A percentile compares a stretch with the other conserved stretches of the same genome.
Conservation (phyloP, 768 basidiomycete genomes). For the Podaxis sp. region DNA sequence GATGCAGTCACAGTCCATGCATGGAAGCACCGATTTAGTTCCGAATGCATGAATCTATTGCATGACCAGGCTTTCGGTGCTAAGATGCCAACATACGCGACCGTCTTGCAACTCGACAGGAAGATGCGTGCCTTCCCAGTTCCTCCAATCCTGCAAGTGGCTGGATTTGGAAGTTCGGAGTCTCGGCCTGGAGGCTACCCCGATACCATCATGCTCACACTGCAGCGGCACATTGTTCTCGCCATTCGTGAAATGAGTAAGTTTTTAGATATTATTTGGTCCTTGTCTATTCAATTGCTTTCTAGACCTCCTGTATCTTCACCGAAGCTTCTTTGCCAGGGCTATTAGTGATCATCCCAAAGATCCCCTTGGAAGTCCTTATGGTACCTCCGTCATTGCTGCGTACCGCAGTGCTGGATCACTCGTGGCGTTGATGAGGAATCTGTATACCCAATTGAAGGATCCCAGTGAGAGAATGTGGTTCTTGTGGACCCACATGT, state of each 20-base stretch:
- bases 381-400: slow-evolving; percentile 69
- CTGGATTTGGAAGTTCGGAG: slow-evolving; percentile 58
- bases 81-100: slow-evolving; percentile 63
- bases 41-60: slow-evolving; percentile 64
- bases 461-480: slow-evolving; percentile 62
- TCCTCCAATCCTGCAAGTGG: slow-evolving; percentile 60
- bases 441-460: slow-evolving; percentile 59
- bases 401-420: slow-evolving; percentile 72
- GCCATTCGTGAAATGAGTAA: slow-evolving; percentile 67
- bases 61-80: slow-evolving; percentile 73
- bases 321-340: slow-evolving; percentile 70
- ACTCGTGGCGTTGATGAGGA: slow-evolving; percentile 65
- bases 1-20: slow-evolving; percentile 40
- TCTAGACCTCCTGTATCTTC: slow-evolving; percentile 64
- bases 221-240: slow-evolving; percentile 65
- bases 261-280: slow-evolving; percentile 17
- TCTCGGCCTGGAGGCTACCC: slow-evolving; percentile 39
- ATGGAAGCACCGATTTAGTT: slow-evolving; percentile 68
- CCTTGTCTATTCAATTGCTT: slow-evolving; percentile 6
- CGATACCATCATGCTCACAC: slow-evolving; percentile 47
- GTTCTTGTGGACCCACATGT: slow-evolving; percentile 59
- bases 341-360: slow-evolving; percentile 71
- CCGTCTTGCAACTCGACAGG: slow-evolving; percentile 62
- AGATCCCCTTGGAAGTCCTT: slow-evolving; percentile 68
- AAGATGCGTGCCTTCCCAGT: slow-evolving; percentile 67